Conservation (phyloP, 768 basidiomycete species). For the Rubroboletus pulcherrimus region DNA sequence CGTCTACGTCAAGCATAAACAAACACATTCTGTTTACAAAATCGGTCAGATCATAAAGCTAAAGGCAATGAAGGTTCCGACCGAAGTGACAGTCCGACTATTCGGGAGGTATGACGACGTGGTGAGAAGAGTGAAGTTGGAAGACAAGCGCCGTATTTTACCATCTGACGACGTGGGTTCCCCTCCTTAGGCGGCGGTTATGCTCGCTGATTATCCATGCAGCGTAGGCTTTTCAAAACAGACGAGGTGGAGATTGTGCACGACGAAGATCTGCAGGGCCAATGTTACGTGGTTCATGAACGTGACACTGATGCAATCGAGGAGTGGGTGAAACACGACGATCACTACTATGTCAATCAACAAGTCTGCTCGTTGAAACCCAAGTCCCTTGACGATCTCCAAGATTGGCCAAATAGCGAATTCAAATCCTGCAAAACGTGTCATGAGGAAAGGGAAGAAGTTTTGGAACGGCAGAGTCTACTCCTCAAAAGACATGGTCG, state of each 20-base stretch:
- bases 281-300: slow-evolving; percentile 46
- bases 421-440: slow-evolving; percentile 43
- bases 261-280: slow-evolving; percentile 47
- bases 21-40: slow-evolving; percentile 31
- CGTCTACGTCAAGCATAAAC: slow-evolving; percentile 47
- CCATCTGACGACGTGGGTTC: slow-evolving; percentile 42
- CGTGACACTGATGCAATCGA: slow-evolving; percentile 30
- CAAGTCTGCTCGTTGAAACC: slow-evolving; percentile 18
- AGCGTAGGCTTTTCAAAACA: slow-evolving; percentile 43
- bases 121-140: slow-evolving; percentile 19
- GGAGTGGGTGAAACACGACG: slow-evolving; percentile 46
- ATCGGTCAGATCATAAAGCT: slow-evolving; percentile 57
- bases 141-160: slow-evolving; percentile 15
- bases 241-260: slow-evolving; percentile 22
- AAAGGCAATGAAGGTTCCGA: slow-evolving; percentile 18
- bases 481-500: slow-evolving; percentile 39
- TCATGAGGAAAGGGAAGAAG: slow-evolving; percentile 28
- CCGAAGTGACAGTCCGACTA: slow-evolving; percentile 37
- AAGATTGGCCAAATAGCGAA: slow-evolving; percentile 23
- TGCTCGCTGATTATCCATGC: slow-evolving; percentile 9
- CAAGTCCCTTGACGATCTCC: slow-evolving; percentile 20
- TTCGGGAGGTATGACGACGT: slow-evolving; percentile 47
- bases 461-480: slow-evolving; percentile 26
- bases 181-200: neutral
- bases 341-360: slow-evolving; percentile 57